Evolutionary conservation across 306 rosid species (phyloP), one percentile per base, ranked within the genome.

Genomic region (Lathyrus sativus): DNA sequence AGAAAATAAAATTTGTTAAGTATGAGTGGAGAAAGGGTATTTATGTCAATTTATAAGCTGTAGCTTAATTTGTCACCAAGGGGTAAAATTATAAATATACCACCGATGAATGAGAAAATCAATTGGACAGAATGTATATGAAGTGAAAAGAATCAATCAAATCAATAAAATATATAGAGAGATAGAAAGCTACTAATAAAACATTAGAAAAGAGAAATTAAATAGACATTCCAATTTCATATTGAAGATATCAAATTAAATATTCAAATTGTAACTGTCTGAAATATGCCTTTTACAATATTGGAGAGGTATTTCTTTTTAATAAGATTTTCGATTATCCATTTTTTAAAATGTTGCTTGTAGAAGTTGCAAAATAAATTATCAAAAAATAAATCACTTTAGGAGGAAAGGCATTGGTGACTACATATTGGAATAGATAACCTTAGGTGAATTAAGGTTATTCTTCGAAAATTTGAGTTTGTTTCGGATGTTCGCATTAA

Each of bases 271-370:
- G 37, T 6, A 33, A 11, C 59, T 0, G 61, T n/a, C 33, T 11
- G 11, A 57, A 26, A 57, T 12, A 5, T 56, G 62, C 11, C 62
- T 56, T 54, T 57, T 29, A 29, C 48, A 61, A 17, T 61, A 61
- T 37, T 61, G 29, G 29, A 61, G 31, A 60, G 46, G n/a, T 28
- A 17, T 37, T 13, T 18, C n/a, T 13, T 18, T 17, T 37, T 61
- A 37, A 5, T 35, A 4, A 60, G 3, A 31, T 58, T 58, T 58
- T 58, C 43, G 13, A 58, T 33, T 60, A 15, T 59, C n/a, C 35
- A 26, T 24, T 54, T 11, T 3, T 0, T 55, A 55, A 31, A 59
- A 59, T 9, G 24, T 59, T 35, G 65, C 65, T 35, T 59, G 24
- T 24, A 15, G 26, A 59, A 59, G 44, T 35, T 8, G 26, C 65